A percentile compares a stretch with the other conserved stretches of the same genome.
Evolutionary conservation across 306 rosid species (phyloP).

Genomic region (Quillaja saponaria): DNA sequence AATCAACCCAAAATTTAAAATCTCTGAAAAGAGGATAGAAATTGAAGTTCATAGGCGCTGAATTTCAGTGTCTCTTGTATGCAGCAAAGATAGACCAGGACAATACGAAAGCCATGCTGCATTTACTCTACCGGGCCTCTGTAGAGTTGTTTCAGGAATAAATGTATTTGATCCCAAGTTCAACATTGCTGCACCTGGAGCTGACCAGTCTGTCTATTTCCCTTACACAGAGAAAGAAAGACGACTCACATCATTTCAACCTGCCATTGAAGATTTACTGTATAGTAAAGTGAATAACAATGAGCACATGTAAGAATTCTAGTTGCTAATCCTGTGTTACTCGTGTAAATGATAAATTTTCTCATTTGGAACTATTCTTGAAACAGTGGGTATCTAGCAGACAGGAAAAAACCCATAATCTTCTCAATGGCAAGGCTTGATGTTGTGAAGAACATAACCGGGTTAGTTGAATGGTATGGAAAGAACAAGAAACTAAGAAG

Average conservation of each 20-base stretch:
- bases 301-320: constrained; percentile 62
- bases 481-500: constrained; percentile 68
- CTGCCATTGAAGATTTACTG: constrained; percentile 79
- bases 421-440: constrained; percentile 96
- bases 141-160: constrained; percentile 92
- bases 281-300: constrained; percentile 57
- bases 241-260: constrained; percentile 56
- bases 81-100: constrained; percentile 91
- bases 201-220: constrained; percentile 77
- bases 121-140: constrained; percentile 89
- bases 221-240: constrained; percentile 56
- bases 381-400: constrained; percentile 70
- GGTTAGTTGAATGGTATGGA: constrained; percentile 81
- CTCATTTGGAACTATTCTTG: constrained; percentile 13
- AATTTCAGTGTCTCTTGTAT: constrained; percentile 8
- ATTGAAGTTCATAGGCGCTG: not conserved
- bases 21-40: not conserved
- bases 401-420: constrained; percentile 75
- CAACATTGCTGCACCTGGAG: constrained; percentile 94
- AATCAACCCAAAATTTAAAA: not conserved
- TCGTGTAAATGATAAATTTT: constrained; percentile 3
- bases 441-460: constrained; percentile 76
- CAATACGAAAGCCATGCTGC: constrained; percentile 89
- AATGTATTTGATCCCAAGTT: constrained; percentile 88
- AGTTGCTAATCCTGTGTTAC: constrained; percentile 5